phyloP scores from a whole-genome alignment of 768 basidiomycete species.

The Brasilioporus rufonigricans region DNA sequence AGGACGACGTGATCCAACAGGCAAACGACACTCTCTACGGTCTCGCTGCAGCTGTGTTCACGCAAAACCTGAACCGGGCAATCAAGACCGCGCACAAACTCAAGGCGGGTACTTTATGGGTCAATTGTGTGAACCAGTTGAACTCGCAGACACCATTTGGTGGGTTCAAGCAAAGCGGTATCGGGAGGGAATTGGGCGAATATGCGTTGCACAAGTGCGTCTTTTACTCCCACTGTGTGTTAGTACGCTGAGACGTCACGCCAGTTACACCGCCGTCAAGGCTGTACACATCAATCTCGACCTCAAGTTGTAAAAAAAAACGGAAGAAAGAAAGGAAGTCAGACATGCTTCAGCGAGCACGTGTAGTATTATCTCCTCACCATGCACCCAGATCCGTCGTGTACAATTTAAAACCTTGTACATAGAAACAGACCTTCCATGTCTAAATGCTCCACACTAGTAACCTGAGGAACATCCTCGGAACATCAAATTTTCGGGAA shows the following conservation, averaged over 20 bases:
- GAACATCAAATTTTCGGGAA: too few species aligned
- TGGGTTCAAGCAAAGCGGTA: slow-evolving; percentile 81
- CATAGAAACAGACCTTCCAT: too few species aligned
- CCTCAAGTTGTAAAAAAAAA: slow-evolving; percentile 13
- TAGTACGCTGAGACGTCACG: neutral
- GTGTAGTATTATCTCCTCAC: neutral
- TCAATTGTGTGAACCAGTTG: slow-evolving; percentile 37
- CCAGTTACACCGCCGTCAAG: slow-evolving; percentile 25
- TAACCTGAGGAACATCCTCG: too few species aligned
- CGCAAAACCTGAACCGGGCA: slow-evolving; percentile 72
- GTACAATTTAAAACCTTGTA: neutral
- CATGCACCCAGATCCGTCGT: neutral
- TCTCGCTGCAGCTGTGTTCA: slow-evolving; percentile 85
- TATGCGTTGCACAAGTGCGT: slow-evolving; percentile 61
- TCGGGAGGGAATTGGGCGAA: slow-evolving; percentile 78
- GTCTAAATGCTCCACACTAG: too few species aligned
- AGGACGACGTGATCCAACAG: slow-evolving; percentile 59
- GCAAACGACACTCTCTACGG: slow-evolving; percentile 91
- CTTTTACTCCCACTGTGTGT: neutral
- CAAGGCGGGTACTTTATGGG: slow-evolving; percentile 81
- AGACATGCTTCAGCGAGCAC: neutral
- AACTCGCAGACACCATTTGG: slow-evolving; percentile 65
- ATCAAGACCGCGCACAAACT: slow-evolving; percentile 69
- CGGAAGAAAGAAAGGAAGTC: neutral
- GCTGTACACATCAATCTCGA: slow-evolving; percentile 48